Evolutionary conservation across 257 asterid genomes (phyloP).

Genomic region (Solanum dulcamara): DNA sequence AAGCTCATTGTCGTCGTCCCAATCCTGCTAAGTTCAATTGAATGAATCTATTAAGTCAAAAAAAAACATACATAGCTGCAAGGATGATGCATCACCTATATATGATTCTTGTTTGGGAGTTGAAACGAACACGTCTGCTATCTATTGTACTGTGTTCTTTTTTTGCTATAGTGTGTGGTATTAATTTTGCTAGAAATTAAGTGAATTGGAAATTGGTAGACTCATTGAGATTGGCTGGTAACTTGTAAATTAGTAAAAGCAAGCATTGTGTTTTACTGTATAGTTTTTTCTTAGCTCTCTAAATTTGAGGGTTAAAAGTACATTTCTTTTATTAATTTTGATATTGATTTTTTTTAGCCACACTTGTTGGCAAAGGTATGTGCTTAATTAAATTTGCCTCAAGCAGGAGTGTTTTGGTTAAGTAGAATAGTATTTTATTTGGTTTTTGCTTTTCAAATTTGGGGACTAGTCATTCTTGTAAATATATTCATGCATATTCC

Average conservation of each 20-base stretch:
- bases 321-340: neutral
- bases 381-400: too few species aligned
- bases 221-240: neutral
- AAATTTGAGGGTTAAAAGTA: neutral
- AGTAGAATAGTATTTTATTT: neutral
- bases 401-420: too few species aligned
- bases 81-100: neutral
- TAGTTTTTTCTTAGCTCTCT: neutral
- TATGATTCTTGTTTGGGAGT: neutral
- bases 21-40: neutral
- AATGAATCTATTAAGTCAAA: neutral
- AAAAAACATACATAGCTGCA: neutral
- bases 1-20: constrained; percentile 27
- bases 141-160: neutral
- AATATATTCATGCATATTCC: neutral
- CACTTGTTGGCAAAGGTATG: neutral
- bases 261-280: neutral
- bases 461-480: neutral
- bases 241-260: neutral
- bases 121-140: neutral
- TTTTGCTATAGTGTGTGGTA: neutral
- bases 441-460: neutral
- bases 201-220: neutral
- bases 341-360: neutral
- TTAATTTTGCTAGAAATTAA: neutral